phyloP scores from a whole-genome alignment of 139 green algal genomes.

The Picochlorum sp. region DNA sequence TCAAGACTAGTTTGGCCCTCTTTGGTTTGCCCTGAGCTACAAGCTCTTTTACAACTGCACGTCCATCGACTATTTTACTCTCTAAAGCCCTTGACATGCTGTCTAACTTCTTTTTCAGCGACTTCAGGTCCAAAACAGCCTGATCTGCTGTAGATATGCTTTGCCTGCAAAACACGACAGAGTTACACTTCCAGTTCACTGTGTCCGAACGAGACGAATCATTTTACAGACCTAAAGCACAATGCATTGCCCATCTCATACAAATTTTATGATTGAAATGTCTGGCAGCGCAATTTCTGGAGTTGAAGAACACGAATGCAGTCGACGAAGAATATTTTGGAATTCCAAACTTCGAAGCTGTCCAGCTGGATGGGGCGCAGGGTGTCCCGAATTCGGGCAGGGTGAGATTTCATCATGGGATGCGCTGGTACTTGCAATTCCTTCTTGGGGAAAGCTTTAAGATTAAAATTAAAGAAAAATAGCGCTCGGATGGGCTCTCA shows the following conservation, averaged over 20 bases:
- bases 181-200: background rate
- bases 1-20: constrained; percentile 57
- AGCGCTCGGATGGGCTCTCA: constrained; percentile 15
- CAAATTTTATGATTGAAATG: background rate
- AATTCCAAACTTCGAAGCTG: no score
- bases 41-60: constrained; percentile 33
- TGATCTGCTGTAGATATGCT: constrained; percentile 62
- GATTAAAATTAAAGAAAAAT: no score
- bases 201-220: background rate
- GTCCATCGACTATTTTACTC: constrained; percentile 32
- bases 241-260: constrained; percentile 1
- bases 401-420: no score
- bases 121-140: constrained; percentile 64
- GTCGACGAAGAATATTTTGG: no score
- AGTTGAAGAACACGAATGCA: no score
- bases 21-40: constrained; percentile 31
- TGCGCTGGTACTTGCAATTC: no score
- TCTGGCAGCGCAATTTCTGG: no score
- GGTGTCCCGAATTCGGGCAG: no score
- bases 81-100: constrained; percentile 28
- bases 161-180: background rate
- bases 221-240: background rate
- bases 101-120: constrained; percentile 61
- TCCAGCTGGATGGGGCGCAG: no score
- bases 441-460: no score